A percentile compares a stretch with the other conserved stretches of the same genome.
Conservation (phyloP, 1,139 yeast genomes). For the Keqinozyma sinolaborantium region DNA sequence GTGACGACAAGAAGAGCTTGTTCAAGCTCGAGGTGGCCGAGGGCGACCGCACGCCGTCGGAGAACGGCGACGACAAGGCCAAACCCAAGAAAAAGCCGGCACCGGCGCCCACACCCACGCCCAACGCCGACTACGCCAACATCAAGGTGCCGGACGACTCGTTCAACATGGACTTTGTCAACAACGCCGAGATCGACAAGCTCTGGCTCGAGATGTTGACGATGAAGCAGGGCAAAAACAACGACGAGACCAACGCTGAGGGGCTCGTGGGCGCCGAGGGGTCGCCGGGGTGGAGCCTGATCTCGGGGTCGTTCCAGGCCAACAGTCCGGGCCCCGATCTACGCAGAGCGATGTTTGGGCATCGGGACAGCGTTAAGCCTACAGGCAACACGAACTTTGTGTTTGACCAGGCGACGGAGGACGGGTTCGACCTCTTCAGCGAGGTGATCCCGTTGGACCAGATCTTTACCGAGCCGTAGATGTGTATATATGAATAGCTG, state of each 20-base stretch:
- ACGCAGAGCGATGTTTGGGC: neutral
- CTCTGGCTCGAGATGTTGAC: slow-evolving; percentile 37
- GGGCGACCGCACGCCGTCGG: slow-evolving; percentile 1
- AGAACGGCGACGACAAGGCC: neutral
- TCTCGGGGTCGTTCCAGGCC: no score
- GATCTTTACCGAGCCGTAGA: neutral
- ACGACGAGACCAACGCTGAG: neutral
- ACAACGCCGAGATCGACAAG: slow-evolving; percentile 34
- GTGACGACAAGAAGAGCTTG: slow-evolving; percentile 6
- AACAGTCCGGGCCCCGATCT: neutral
- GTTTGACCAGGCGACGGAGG: neutral
- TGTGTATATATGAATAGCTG: neutral
- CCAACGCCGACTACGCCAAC: neutral
- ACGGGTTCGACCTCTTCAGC: slow-evolving; percentile 6
- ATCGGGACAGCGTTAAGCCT: neutral
- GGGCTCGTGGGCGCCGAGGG: neutral
- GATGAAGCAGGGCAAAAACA: slow-evolving; percentile 7
- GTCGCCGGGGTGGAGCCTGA: neutral
- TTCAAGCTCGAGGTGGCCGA: slow-evolving; percentile 8
- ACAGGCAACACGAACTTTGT: neutral
- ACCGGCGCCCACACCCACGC: neutral
- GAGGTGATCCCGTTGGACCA: slow-evolving; percentile 3
- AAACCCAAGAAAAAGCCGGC: neutral
- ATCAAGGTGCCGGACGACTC: slow-evolving; percentile 1
- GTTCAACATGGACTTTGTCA: slow-evolving; percentile 20